Evolutionary conservation across 2,329 filamentous ascomycete genomes (phyloP).

Genomic region (Penicillium occitanis): DNA sequence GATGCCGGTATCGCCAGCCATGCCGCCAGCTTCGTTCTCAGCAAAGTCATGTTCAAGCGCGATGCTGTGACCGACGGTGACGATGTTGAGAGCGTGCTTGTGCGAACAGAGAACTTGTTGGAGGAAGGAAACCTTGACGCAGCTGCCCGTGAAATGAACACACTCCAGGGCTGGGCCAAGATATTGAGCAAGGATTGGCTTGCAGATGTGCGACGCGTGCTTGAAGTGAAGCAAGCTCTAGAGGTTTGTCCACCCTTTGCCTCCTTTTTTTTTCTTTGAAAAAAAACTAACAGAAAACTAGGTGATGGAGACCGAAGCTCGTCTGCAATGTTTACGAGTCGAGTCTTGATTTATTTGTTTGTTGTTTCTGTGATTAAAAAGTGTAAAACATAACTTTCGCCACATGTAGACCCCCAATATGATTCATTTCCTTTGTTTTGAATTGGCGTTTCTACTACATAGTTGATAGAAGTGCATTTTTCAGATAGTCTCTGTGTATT

Average conservation of each 20-base stretch:
- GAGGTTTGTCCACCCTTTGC: conserved; percentile 65
- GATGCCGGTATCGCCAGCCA: conserved; percentile 94
- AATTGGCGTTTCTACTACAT: neutral
- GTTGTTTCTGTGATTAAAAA: conserved; percentile 27
- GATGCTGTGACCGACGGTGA: conserved; percentile 76
- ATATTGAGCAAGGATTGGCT: conserved; percentile 94
- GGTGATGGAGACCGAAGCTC: conserved; percentile 87
- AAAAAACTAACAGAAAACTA: conserved; percentile 36
- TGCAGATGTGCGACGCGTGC: conserved; percentile 80
- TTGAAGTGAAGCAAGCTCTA: conserved; percentile 94
- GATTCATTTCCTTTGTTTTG: conserved; percentile 31
- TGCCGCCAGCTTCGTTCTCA: conserved; percentile 83
- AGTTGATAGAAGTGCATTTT: neutral
- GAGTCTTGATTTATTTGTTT: conserved; percentile 53
- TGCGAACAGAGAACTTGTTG: conserved; percentile 81
- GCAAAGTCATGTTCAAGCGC: conserved; percentile 96
- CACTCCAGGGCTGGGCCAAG: conserved; percentile 89
- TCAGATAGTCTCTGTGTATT: neutral
- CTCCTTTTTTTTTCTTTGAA: neutral
- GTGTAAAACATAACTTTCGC: conserved; percentile 40
- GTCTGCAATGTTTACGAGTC: conserved; percentile 81
- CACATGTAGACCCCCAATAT: conserved; percentile 36
- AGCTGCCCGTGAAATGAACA: conserved; percentile 93
- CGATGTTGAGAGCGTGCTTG: conserved; percentile 91
- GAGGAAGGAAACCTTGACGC: conserved; percentile 92